These are phyloP conservation scores for Tremella mesenterica DNA, from an alignment of 768 basidiomycete genomes.

Conservation along the genomic window DNA sequence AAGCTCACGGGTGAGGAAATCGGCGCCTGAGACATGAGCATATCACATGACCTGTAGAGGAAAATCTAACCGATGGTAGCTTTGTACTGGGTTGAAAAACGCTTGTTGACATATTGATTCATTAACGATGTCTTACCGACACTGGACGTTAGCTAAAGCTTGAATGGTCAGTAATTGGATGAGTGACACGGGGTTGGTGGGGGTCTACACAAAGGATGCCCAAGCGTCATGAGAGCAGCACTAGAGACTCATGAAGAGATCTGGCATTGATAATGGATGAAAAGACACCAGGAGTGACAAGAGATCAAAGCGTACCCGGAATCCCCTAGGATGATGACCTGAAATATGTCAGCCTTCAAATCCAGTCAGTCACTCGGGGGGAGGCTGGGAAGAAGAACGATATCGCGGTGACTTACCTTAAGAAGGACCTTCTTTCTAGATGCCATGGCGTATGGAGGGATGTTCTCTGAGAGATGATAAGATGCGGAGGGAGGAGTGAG, in stretches of 20 bases:
- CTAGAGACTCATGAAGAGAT: no score
- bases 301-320: constrained; percentile 37
- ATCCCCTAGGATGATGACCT: constrained; percentile 99
- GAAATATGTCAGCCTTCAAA: constrained; percentile 2
- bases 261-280: neutral
- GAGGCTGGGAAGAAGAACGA: no score
- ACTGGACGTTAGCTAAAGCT: constrained; percentile 47
- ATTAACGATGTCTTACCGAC: constrained; percentile 99
- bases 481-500: neutral
- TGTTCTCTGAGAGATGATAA: constrained; percentile 44
- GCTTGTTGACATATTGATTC: constrained; percentile 99
- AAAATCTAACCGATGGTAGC: constrained; percentile 55
- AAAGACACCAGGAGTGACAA: neutral
- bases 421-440: constrained; percentile 49
- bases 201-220: no score
- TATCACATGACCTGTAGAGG: neutral
- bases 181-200: no score
- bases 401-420: constrained; percentile 43
- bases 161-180: neutral
- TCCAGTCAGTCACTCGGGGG: no score
- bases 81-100: constrained; percentile 99
- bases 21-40: constrained; percentile 32
- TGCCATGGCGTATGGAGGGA: constrained; percentile 52
- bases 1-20: constrained; percentile 83
- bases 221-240: no score